Conservation (phyloP, 805 yeast species). For the Wickerhamomyces kurtzmanii region DNA sequence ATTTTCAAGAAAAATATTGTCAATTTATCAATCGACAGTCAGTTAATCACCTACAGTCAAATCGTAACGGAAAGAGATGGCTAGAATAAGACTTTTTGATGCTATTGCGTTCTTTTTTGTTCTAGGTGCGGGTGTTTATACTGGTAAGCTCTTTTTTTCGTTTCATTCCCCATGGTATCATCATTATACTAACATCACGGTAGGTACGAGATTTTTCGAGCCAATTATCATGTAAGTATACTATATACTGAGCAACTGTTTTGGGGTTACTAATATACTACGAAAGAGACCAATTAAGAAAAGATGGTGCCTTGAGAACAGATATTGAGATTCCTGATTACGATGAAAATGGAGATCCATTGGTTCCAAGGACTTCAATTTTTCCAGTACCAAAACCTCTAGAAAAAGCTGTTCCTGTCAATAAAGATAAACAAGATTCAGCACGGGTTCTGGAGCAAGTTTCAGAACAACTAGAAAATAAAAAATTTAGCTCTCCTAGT, state of each 20-base stretch:
- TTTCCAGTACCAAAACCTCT: too few species aligned
- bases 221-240: conserved; percentile 56
- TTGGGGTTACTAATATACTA: background rate
- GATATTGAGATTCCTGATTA: conserved; percentile 51
- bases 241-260: too few species aligned
- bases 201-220: conserved; percentile 59
- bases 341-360: conserved; percentile 32
- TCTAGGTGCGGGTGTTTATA: conserved; percentile 37
- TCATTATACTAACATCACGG: conserved; percentile 1
- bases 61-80: conserved; percentile 12
- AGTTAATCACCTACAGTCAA: too few species aligned
- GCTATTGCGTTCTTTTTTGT: conserved; percentile 15
- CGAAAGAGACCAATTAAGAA: conserved; percentile 45
- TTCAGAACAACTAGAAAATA: background rate
- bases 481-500: too few species aligned
- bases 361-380: conserved; percentile 13
- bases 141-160: conserved; percentile 18
- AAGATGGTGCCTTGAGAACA: conserved; percentile 54
- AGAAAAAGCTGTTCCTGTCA: too few species aligned
- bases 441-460: background rate
- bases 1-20: too few species aligned
- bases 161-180: background rate
- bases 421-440: too few species aligned
- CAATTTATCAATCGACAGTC: too few species aligned
- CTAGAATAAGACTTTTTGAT: conserved; percentile 20